Evolutionary conservation across 2,329 filamentous ascomycete genomes (phyloP), one percentile per base, ranked within the genome.

Genomic region (Graphiopsis chlorocephala): DNA sequence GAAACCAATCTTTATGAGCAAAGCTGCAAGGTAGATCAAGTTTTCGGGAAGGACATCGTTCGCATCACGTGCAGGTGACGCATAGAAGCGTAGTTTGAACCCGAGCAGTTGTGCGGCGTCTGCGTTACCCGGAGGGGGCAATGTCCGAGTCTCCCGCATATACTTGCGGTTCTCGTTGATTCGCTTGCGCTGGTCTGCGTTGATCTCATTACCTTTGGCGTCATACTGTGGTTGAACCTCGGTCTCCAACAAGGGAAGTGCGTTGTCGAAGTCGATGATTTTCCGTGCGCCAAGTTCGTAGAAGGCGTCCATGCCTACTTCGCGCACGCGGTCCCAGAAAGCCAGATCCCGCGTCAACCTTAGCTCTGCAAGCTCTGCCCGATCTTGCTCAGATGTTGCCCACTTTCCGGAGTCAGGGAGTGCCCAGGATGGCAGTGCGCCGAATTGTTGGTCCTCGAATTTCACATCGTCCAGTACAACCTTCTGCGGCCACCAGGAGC

Each of bases 21-120:
- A 85, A 1, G 95, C 93, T 0, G 93, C 90, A 20, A 99, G 85
- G 70, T 95, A 96, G 31, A 98, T 92, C 3, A 99, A 83, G 71
- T 99, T 99, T 45, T 95, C 91, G 0, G 95, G 95, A 2, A 98
- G 83, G 2, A 88, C 84, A 72, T 98, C 95, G 1, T 85, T 82
- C 62, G 88, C 85, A 66, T 91, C 87, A 64, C 94, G 87, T 38
- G 90, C 88, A 29, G 88, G 83, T 0, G 92, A 96, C 47, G 92
- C 90, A 74, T 99, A 99, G 77, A 97, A 99, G 15, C 92, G 91
- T 59, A 99, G 85, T 78, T 99, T 99, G 84, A 99, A 99, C 4
- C 95, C 95, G 15, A 99, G 87, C 3, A 99, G 85, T 75, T 98
- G 95, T 31, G 96, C 96, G 1, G 95, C 95, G 65, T 96, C 92